phyloP scores from a whole-genome alignment of 441 rosid genomes.

The Theobroma grandiflorum region DNA sequence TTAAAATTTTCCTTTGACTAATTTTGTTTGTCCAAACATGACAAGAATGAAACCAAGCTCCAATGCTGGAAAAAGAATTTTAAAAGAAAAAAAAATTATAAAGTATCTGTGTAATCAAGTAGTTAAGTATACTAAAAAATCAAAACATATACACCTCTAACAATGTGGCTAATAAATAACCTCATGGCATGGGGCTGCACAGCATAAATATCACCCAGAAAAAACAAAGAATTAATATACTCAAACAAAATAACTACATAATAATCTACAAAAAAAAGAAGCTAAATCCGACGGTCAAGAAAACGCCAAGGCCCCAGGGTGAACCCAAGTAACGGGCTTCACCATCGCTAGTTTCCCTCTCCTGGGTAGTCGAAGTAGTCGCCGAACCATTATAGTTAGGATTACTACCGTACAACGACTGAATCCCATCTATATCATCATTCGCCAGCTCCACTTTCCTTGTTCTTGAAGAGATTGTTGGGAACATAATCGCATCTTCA shows the following conservation, averaged over 20 bases:
- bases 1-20: too few species aligned
- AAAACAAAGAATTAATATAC: not conserved
- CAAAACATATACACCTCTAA: not conserved
- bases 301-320: conserved; percentile 26
- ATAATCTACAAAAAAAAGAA: conserved; percentile 39
- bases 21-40: too few species aligned
- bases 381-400: conserved; percentile 67
- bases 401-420: conserved; percentile 69
- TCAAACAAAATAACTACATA: not conserved
- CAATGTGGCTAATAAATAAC: too few species aligned
- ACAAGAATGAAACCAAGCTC: too few species aligned
- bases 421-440: conserved; percentile 80
- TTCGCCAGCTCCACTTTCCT: conserved; percentile 58
- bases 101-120: not conserved
- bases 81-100: not conserved
- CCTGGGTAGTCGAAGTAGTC: conserved; percentile 39
- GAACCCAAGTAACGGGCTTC: conserved; percentile 33
- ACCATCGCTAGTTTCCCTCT: conserved; percentile 53
- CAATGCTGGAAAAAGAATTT: too few species aligned
- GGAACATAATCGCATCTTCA: conserved; percentile 82
- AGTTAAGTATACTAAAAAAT: not conserved
- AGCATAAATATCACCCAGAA: not conserved
- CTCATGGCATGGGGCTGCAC: not conserved
- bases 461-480: conserved; percentile 63
- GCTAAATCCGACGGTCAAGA: conserved; percentile 50